A percentile compares a stretch with the other conserved stretches of the same genome.
Conservation (phyloP, 2,329 filamentous ascomycete species). For the Didymella segeticola region DNA sequence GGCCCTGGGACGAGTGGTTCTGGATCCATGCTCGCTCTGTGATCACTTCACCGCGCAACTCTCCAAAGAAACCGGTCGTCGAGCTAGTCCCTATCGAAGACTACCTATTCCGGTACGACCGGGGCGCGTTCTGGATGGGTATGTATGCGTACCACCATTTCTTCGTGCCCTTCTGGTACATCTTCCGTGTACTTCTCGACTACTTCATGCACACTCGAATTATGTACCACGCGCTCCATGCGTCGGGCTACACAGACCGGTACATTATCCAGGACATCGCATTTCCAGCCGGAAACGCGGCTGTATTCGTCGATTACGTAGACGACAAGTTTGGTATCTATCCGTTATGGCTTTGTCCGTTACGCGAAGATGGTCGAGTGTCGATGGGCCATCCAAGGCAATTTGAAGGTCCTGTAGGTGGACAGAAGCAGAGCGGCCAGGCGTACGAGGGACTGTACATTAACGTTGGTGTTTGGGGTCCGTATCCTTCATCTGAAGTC, state of each 20-base stretch:
- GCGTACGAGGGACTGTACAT: conserved; percentile 35
- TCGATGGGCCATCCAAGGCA: conserved; percentile 40
- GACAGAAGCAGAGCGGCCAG: not conserved
- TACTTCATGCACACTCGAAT: conserved; percentile 68
- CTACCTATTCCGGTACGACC: conserved; percentile 68
- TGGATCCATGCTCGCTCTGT: conserved; percentile 65
- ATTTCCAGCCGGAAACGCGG: conserved; percentile 59
- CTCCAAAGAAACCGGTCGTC: conserved; percentile 13
- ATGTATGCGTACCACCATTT: conserved; percentile 68
- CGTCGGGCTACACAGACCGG: conserved; percentile 59
- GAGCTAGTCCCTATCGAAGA: conserved; percentile 59
- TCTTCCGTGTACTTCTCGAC: conserved; percentile 66
- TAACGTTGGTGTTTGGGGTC: conserved; percentile 74
- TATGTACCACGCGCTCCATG: conserved; percentile 69
- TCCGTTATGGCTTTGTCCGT: conserved; percentile 66
- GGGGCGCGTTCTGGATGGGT: conserved; percentile 71
- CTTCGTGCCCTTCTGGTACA: conserved; percentile 63
- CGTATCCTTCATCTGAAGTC: conserved; percentile 63
- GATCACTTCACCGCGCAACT: not conserved
- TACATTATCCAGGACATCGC: conserved; percentile 71
- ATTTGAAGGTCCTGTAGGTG: conserved; percentile 13
- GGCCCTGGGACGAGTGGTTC: conserved; percentile 72
- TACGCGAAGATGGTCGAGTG: conserved; percentile 41
- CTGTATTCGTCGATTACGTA: conserved; percentile 60
- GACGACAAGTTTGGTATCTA: conserved; percentile 57